Base-by-base conservation (phyloP, 805 yeast species). In the Teunomyces cretensis region DNA sequence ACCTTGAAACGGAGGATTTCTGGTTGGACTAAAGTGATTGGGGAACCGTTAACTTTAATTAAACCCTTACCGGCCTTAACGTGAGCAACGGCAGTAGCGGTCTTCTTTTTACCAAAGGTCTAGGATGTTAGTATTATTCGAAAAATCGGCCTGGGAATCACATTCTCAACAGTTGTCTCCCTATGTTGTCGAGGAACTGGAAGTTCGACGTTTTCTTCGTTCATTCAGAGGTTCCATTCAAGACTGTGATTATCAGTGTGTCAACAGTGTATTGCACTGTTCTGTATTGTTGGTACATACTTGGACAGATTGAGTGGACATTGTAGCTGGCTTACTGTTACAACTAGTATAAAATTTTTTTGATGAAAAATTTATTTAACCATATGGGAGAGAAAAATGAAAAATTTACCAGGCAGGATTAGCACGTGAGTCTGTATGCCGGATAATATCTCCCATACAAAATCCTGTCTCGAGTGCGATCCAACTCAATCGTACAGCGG, bases 11-110 rank as follows among this genome's bases (percentile, higher is more conserved):
- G 88, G 72, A 94, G 84, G 78, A 91, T 88, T 83, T 92, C 98
- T 75, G 99, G 99, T 80, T 94, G 88, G 67, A 94, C 98, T 68
- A 94, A 86, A 75, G 96, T 87, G 86, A 94, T 92, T 82, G 99
- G 99, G 68, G 92, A 79, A 79, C 99, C 99, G 84, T 94, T 94
- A 67, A 94, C 95, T 84, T 94, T 94, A 83, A 94, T 86, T 76
- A 94, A 87, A 81, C 99, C 99, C 80, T 86, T 88, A 80, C 99
- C 99, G 80, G 94, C 91, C 83, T 90, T 90, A 68, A 92, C 96
- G 81, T 90, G 96, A 79, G 99, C 99, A 74, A 94, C 99, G 72
- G 99, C 99, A 70, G 99, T 94, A 72, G 99, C 99, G 74, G 96
- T 88, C 84, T 87, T 94, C 92, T 94, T 94, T 84, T 92, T 94